Base-by-base conservation (phyloP, 2,329 filamentous ascomycete genomes). In the Emmonsiellopsis sp. region DNA sequence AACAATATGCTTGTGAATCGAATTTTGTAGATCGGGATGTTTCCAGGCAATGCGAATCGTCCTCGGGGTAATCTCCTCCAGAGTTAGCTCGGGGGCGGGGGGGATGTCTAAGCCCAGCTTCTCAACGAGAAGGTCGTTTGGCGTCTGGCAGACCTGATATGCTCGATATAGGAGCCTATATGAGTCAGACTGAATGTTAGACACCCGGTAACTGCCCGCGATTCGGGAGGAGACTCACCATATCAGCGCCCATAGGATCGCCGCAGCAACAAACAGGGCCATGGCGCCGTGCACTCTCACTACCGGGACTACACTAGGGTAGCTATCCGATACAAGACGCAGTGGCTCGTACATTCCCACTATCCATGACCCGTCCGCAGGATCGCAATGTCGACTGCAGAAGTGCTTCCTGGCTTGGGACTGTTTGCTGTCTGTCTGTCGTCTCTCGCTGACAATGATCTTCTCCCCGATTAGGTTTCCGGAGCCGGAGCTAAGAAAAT, bases 21-120 rank as follows among this genome's bases (percentile, higher is more conserved):
- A 80, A 57, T 78, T 77, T 43, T 80, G 76, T 58, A 77, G 75
- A 57, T 82, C 81, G 0, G 88, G 85, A 55, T 85, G 81, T 57
- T 90, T 88, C 93, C 93, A 98, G 68, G 91, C 90, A 43, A 98
- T 78, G 33, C 91, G 87, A 34, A 94, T 87, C 53, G 90, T 88
- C 67, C 94, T 88, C 32, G 88, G 80, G 61, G 86, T 87, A 62
- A 98, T 93, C 58, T 87, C 89, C 53, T 92, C 89, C 36, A 98
- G 82, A 51, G 90, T 95, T 42, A 97, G 87, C 66, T 91, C 84
- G 51, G 93, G 93, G 27, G 88, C 80, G 57, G 90, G 85, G 56
- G 93, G 93, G 50, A 98, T 92, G 66, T 98, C 93, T 67, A 97
- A 85, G 55, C 92, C 91, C 47, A 98, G 83, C 49, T 96, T 88